phyloP scores from a whole-genome alignment of 129 eudicot genomes.

The Escallonia herrerae region DNA sequence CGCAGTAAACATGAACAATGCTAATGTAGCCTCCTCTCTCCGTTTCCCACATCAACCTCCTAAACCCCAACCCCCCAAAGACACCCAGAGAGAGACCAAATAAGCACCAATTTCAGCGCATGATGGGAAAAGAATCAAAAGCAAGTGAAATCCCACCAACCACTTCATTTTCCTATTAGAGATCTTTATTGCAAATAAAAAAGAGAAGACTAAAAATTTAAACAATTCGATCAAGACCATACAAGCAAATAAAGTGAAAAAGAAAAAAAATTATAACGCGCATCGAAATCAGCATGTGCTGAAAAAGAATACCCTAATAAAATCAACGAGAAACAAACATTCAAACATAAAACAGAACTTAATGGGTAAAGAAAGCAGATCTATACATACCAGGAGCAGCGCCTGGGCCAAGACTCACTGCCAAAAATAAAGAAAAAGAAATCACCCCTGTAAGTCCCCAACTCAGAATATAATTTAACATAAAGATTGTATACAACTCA shows the following conservation, averaged over 20 bases:
- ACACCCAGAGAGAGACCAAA: too few species aligned
- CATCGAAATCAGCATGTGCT: background rate
- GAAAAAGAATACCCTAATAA: background rate
- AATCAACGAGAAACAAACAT: background rate
- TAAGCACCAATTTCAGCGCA: too few species aligned
- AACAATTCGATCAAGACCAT: background rate
- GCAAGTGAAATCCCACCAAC: too few species aligned
- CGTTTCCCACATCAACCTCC: too few species aligned
- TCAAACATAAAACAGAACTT: background rate
- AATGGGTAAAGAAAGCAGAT: slow-evolving; percentile 14
- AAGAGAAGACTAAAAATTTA: too few species aligned
- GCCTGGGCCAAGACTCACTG: slow-evolving; percentile 49
- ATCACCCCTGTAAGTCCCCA: background rate
- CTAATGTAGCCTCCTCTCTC: too few species aligned
- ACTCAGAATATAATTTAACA: too few species aligned
- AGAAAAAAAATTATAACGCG: background rate
- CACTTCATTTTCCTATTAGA: too few species aligned
- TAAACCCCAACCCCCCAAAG: too few species aligned
- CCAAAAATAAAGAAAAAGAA: slow-evolving; percentile 8
- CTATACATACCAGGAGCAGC: slow-evolving; percentile 64
- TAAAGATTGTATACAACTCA: too few species aligned
- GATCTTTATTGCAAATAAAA: background rate
- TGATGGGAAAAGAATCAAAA: too few species aligned
- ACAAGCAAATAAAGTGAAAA: background rate
- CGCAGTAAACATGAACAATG: too few species aligned